Conservation (phyloP, 257 asterid genomes). For the Przewalskia tangutica region DNA sequence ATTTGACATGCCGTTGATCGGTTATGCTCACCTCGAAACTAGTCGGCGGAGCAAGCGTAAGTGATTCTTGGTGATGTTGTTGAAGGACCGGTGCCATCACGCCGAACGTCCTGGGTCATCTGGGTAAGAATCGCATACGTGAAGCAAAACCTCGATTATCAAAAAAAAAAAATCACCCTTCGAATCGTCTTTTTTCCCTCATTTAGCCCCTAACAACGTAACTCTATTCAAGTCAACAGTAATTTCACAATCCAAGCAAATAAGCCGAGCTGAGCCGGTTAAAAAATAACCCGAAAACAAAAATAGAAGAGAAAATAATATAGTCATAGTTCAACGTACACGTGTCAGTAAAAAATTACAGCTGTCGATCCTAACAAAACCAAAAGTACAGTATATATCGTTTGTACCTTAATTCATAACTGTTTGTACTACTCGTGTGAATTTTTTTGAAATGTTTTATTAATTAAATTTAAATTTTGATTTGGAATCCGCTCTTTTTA, state of each 20-base stretch:
- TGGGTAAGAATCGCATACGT: no score
- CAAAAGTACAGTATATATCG: background rate
- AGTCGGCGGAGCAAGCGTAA: no score
- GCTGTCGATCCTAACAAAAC: slow-evolving; percentile 28
- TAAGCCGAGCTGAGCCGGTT: slow-evolving; percentile 4
- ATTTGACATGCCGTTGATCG: no score
- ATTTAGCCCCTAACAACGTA: background rate
- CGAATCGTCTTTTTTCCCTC: background rate
- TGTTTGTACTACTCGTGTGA: background rate
- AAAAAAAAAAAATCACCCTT: no score
- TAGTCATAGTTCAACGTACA: background rate
- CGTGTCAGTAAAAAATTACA: slow-evolving; percentile 14
- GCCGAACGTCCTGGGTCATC: no score
- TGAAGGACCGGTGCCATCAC: no score
- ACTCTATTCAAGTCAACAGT: background rate
- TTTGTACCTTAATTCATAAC: background rate
- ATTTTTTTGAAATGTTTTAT: background rate
- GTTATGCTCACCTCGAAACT: no score
- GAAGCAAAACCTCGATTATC: no score
- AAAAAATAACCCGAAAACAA: background rate
- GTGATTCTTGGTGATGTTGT: no score
- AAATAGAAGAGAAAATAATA: slow-evolving; percentile 7
- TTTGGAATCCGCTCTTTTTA: slow-evolving; percentile 36
- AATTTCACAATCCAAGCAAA: background rate
- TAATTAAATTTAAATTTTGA: slow-evolving; percentile 23